Percentiles rank a stretch among this genome's conserved stretches.
phyloP scores from a whole-genome alignment of 305 asterid species.

The Solanum hybrid region DNA sequence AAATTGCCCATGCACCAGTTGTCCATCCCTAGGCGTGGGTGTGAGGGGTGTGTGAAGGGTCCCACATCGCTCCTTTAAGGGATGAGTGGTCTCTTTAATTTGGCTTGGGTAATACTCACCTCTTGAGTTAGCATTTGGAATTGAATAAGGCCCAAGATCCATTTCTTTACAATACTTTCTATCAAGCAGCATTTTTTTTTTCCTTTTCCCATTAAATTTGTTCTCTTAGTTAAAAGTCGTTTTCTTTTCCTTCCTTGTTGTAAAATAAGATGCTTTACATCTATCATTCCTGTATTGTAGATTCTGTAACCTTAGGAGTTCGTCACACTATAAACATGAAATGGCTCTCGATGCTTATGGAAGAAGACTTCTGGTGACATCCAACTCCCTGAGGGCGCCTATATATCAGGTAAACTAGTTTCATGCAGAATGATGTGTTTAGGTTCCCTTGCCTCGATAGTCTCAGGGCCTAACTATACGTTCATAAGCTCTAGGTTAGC shows the following conservation, averaged over 20 bases:
- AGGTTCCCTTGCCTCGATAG: background rate
- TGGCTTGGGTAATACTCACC: background rate
- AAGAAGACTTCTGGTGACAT: constrained; percentile 71
- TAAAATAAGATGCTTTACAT: background rate
- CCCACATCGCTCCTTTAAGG: background rate
- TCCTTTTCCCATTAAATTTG: background rate
- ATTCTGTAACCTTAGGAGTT: constrained; percentile 47
- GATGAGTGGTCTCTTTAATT: background rate
- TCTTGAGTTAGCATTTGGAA: background rate
- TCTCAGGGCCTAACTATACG: background rate
- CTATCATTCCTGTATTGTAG: constrained; percentile 17
- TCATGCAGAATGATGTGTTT: background rate
- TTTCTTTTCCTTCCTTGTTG: background rate
- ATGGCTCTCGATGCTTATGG: constrained; percentile 87
- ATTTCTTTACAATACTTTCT: background rate
- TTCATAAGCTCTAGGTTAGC: background rate
- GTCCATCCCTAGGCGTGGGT: background rate
- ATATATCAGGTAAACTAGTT: constrained; percentile 55
- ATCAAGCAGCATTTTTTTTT: background rate
- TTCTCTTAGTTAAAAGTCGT: background rate
- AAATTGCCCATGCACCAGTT: background rate
- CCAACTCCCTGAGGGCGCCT: constrained; percentile 64
- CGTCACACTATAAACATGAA: constrained; percentile 44
- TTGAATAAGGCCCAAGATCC: background rate
- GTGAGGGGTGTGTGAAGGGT: background rate